phyloP scores from a whole-genome alignment of 2,329 filamentous ascomycete genomes.

The Pezicula carpinea region DNA sequence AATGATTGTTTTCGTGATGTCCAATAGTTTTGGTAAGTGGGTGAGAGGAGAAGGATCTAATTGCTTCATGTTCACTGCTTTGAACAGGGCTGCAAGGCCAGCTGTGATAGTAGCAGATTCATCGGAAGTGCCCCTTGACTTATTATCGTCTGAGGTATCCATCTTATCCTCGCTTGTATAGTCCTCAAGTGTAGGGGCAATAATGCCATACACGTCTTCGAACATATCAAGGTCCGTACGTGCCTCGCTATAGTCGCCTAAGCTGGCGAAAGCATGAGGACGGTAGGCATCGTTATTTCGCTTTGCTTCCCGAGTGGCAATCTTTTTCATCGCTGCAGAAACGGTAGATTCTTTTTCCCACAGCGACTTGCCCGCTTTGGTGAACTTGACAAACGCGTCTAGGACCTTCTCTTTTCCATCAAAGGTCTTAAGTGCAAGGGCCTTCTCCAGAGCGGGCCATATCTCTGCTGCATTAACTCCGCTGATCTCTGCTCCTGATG shows the following conservation, averaged over 20 bases:
- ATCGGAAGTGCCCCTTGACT: slow-evolving; percentile 16
- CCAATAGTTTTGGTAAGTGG: slow-evolving; percentile 23
- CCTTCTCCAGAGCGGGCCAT: slow-evolving; percentile 81
- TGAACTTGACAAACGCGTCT: slow-evolving; percentile 73
- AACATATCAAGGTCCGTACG: slow-evolving; percentile 68
- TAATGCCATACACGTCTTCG: slow-evolving; percentile 59
- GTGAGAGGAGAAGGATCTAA: slow-evolving; percentile 17
- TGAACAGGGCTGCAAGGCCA: slow-evolving; percentile 26
- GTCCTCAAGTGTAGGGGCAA: slow-evolving; percentile 57
- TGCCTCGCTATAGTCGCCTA: slow-evolving; percentile 68
- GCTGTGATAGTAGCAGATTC: slow-evolving; percentile 26
- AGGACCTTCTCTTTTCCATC: slow-evolving; percentile 84
- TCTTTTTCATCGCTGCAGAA: slow-evolving; percentile 69
- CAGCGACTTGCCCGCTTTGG: slow-evolving; percentile 56
- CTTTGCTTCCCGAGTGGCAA: slow-evolving; percentile 81
- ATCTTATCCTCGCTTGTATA: slow-evolving; percentile 56
- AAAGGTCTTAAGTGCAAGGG: slow-evolving; percentile 85
- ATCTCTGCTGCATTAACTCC: slow-evolving; percentile 56
- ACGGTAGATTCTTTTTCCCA: slow-evolving; percentile 49
- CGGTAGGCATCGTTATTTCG: slow-evolving; percentile 84
- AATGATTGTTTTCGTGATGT: slow-evolving; percentile 17
- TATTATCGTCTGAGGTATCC: slow-evolving; percentile 42
- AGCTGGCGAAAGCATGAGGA: slow-evolving; percentile 64
- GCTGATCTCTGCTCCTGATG: slow-evolving; percentile 60
- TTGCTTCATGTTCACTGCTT: slow-evolving; percentile 24